phyloP scores from a whole-genome alignment of 1,284 basidiomycete genomes.

The Wallemia ichthyophaga region DNA sequence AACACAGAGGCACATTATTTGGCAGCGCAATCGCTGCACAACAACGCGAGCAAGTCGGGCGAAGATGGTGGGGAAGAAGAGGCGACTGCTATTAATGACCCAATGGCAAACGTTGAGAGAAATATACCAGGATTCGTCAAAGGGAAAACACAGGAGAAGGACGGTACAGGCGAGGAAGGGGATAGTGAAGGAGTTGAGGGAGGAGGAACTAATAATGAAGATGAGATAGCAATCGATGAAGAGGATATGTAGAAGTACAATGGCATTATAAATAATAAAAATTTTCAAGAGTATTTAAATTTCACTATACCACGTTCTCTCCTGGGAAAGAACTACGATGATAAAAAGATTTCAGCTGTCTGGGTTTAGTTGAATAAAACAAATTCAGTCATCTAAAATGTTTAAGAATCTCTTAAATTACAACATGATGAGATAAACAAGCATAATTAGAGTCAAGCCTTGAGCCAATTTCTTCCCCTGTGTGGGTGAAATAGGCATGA shows the following conservation, averaged over 20 bases:
- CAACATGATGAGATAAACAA: neutral
- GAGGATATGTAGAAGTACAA: neutral
- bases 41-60: conserved; percentile 19
- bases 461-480: neutral
- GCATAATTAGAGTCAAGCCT: neutral
- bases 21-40: conserved; percentile 48
- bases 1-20: conserved; percentile 69
- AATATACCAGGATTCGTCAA: conserved; percentile 26
- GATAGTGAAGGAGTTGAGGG: conserved; percentile 24
- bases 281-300: neutral
- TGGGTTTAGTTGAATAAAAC: too few species aligned
- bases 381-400: too few species aligned
- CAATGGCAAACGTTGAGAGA: conserved; percentile 23
- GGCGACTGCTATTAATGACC: conserved; percentile 20
- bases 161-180: conserved; percentile 25
- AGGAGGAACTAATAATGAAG: conserved; percentile 30
- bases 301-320: neutral
- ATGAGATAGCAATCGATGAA: conserved; percentile 3
- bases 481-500: neutral
- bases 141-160: conserved; percentile 7
- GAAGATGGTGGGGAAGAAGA: conserved; percentile 14
- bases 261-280: neutral
- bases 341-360: neutral
- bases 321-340: neutral
- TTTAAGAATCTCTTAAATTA: too few species aligned